Percentiles rank a stretch among this genome's conserved stretches.
Evolutionary conservation across 2,329 filamentous ascomycete genomes (phyloP).

Genomic region (Diaporthe citrichinensis): DNA sequence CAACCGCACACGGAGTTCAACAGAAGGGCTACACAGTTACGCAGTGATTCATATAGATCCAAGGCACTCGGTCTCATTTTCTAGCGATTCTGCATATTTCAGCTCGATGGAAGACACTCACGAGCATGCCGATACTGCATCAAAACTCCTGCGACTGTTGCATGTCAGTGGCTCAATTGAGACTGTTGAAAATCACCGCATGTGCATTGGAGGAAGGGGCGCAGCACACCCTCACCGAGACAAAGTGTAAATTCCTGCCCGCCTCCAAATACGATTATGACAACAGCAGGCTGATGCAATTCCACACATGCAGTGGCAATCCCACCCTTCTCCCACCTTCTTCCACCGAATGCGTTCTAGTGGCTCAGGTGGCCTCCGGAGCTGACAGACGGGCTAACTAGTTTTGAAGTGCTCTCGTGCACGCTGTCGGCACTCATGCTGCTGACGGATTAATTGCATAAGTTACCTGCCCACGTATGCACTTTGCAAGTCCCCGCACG

Average conservation of each 20-base stretch:
- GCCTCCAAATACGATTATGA: background rate
- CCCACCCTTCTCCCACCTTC: background rate
- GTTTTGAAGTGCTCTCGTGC: background rate
- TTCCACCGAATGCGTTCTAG: background rate
- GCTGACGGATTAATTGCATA: background rate
- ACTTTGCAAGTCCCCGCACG: background rate
- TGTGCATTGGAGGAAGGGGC: background rate
- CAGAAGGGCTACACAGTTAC: too few species aligned
- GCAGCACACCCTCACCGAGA: constrained; percentile 4
- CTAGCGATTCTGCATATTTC: too few species aligned
- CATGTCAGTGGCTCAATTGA: too few species aligned
- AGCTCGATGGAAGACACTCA: too few species aligned
- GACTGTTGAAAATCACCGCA: background rate
- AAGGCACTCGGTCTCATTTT: too few species aligned
- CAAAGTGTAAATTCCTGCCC: constrained; percentile 1
- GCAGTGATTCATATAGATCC: too few species aligned
- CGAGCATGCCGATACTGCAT: too few species aligned
- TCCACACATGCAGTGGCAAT: background rate
- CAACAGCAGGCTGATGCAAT: background rate
- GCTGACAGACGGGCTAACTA: constrained; percentile 2
- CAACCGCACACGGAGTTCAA: too few species aligned
- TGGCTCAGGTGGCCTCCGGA: background rate
- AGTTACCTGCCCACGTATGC: background rate
- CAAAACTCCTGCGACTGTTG: too few species aligned
- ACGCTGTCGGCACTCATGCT: background rate